phyloP scores from a whole-genome alignment of 108 stramenopile species.

The Mayamaea pseudoterrestris region DNA sequence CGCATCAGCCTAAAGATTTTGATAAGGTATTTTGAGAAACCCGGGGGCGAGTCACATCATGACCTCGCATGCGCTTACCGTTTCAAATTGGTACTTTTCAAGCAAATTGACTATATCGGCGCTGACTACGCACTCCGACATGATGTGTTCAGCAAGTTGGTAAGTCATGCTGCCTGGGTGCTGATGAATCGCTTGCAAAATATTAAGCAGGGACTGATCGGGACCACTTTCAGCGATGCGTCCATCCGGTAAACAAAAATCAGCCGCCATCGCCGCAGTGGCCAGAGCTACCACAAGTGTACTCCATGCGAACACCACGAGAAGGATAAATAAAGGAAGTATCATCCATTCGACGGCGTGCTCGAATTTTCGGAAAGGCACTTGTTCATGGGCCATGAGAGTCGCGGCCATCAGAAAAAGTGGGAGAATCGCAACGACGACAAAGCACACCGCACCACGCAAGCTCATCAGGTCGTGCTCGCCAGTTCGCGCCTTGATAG shows the following conservation, averaged over 20 bases:
- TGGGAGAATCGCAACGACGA: not conserved
- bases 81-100: too few relatives aligned
- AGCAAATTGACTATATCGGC: too few relatives aligned
- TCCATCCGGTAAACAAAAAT: slow-evolving; percentile 10
- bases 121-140: too few relatives aligned
- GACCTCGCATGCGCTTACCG: too few relatives aligned
- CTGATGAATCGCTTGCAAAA: not conserved
- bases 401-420: slow-evolving; percentile 2
- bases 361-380: not conserved
- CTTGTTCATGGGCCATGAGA: not conserved
- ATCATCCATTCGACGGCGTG: slow-evolving; percentile 5
- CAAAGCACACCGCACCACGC: slow-evolving; percentile 2
- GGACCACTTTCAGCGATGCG: not conserved
- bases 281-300: not conserved
- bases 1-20: too few relatives aligned
- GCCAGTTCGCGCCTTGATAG: not conserved
- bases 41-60: too few relatives aligned
- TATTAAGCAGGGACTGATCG: not conserved
- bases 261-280: slow-evolving; percentile 1
- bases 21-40: too few relatives aligned
- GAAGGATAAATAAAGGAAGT: slow-evolving; percentile 7
- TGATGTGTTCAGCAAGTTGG: not conserved
- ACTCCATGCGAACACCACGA: slow-evolving; percentile 2
- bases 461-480: slow-evolving; percentile 2
- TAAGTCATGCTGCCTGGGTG: not conserved